phyloP scores from a whole-genome alignment of 2,329 filamentous ascomycete species.

The Fusarium multiceps region DNA sequence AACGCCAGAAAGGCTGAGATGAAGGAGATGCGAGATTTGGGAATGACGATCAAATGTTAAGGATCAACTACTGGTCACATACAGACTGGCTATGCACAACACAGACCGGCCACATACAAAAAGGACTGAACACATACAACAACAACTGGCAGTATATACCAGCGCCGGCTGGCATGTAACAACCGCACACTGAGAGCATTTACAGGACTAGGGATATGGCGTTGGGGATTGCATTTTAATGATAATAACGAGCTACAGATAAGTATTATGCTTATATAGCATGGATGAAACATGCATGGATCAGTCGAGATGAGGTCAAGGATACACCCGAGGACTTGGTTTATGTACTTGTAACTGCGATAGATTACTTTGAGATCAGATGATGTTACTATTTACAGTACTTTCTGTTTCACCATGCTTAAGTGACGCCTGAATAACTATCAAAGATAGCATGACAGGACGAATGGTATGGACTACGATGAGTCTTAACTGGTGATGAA shows the following conservation, averaged over 20 bases:
- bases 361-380: neutral
- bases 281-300: neutral
- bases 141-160: neutral
- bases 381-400: neutral
- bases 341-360: neutral
- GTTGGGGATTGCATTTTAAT: slow-evolving; percentile 1
- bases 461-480: neutral
- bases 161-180: neutral
- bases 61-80: neutral
- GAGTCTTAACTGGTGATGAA: neutral
- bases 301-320: neutral
- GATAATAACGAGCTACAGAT: neutral
- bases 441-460: neutral
- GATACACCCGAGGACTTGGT: neutral
- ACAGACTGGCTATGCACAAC: neutral
- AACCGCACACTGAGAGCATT: neutral
- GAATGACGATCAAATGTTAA: neutral
- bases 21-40: neutral
- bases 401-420: neutral
- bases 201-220: neutral
- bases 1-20: neutral
- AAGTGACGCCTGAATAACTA: neutral
- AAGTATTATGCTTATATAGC: neutral
- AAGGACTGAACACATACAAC: neutral
- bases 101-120: neutral